phyloP scores from a whole-genome alignment of 2,329 filamentous ascomycete genomes.

The Aspergillus unguis region DNA sequence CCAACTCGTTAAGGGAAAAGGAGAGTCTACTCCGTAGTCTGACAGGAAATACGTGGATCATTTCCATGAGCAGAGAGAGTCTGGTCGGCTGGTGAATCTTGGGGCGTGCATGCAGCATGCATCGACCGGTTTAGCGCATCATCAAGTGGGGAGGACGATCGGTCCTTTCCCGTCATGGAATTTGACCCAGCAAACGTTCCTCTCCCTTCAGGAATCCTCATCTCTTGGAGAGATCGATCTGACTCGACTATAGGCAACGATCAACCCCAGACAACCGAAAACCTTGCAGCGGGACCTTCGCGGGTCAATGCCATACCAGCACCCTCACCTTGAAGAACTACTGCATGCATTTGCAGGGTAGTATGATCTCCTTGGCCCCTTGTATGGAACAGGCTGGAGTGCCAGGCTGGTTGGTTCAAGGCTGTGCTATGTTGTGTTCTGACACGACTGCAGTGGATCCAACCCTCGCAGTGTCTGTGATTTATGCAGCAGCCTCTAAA shows the following conservation, averaged over 20 bases:
- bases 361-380: neutral
- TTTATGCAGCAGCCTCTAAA: neutral
- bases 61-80: neutral
- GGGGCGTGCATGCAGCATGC: neutral
- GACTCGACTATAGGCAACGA: neutral
- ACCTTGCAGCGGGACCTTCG: constrained; percentile 7
- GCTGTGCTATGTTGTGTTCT: neutral
- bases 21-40: neutral
- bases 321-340: neutral
- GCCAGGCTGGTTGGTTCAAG: neutral
- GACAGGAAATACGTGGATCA: neutral
- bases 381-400: neutral
- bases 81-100: neutral
- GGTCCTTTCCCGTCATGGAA: constrained; percentile 18
- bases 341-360: neutral
- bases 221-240: neutral
- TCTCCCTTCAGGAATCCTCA: neutral
- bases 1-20: neutral
- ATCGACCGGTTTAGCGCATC: neutral
- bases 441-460: constrained; percentile 13
- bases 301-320: constrained; percentile 5
- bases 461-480: constrained; percentile 1
- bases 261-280: neutral
- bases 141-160: constrained; percentile 16
- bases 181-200: neutral